These are phyloP conservation scores for Pleurotus salmoneostramineus DNA, from an alignment of 768 basidiomycete genomes.

Conservation along the genomic window DNA sequence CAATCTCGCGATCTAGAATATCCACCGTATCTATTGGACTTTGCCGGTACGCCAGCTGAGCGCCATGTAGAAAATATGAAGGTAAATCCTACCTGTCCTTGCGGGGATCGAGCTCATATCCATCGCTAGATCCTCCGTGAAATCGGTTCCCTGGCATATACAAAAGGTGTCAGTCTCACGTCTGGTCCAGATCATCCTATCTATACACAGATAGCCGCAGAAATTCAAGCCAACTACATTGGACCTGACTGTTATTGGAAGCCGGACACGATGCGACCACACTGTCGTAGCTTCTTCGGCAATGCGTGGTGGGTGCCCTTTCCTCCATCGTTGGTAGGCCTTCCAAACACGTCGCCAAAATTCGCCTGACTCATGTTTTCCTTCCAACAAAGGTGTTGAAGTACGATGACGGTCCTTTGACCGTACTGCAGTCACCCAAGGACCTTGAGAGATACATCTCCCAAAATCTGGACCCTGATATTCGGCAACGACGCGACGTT, in stretches of 20 bases:
- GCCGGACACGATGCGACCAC: conserved; percentile 24
- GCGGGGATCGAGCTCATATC: neutral
- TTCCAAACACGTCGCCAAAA: neutral
- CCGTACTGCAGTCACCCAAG: conserved; percentile 38
- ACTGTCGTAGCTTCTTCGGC: conserved; percentile 57
- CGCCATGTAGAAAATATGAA: conserved; percentile 78
- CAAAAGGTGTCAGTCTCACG: conserved; percentile 41
- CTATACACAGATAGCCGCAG: conserved; percentile 42
- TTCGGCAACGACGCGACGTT: conserved; percentile 49
- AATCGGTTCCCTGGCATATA: conserved; percentile 55
- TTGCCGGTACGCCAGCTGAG: conserved; percentile 61
- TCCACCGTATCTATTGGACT: conserved; percentile 68
- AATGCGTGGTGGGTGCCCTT: conserved; percentile 82
- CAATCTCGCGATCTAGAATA: conserved; percentile 53
- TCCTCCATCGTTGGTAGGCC: conserved; percentile 61
- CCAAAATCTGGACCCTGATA: conserved; percentile 53
- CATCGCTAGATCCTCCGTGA: conserved; percentile 63
- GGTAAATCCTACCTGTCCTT: conserved; percentile 28
- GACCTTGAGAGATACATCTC: conserved; percentile 56
- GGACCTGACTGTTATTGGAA: conserved; percentile 79
- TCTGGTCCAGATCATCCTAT: conserved; percentile 44
- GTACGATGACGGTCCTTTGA: conserved; percentile 58
- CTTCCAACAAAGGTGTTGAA: conserved; percentile 35
- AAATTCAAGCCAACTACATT: conserved; percentile 52
- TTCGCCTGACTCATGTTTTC: neutral